Evolutionary conservation across 1,284 basidiomycete species (phyloP).

Genomic region (Boletellus sp.): DNA sequence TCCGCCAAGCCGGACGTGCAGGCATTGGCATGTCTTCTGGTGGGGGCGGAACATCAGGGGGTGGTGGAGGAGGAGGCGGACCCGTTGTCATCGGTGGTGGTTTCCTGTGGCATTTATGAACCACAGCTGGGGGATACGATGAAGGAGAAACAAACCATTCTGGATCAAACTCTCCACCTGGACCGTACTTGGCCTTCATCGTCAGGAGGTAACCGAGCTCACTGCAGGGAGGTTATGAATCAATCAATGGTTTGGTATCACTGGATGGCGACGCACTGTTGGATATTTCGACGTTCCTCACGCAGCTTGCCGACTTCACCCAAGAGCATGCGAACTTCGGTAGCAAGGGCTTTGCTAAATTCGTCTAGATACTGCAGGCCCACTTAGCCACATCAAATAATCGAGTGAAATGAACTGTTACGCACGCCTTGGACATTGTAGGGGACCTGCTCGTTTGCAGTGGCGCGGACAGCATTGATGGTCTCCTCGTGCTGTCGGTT

Average conservation of each 20-base stretch:
- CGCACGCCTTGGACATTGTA: constrained; percentile 73
- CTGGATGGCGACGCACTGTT: constrained; percentile 52
- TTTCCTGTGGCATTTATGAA: constrained; percentile 38
- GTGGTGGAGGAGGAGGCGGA: constrained; percentile 39
- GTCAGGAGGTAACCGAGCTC: constrained; percentile 66
- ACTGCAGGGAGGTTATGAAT: constrained; percentile 35
- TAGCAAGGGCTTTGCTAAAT: constrained; percentile 73
- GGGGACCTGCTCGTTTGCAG: constrained; percentile 66
- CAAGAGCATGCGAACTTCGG: constrained; percentile 74
- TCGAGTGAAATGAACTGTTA: neutral
- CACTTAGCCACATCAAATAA: constrained; percentile 7
- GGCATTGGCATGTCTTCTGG: constrained; percentile 38
- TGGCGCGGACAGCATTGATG: constrained; percentile 57
- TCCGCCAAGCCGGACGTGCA: constrained; percentile 56
- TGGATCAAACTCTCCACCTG: constrained; percentile 72
- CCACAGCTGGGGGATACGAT: neutral
- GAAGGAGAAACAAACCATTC: constrained; percentile 50
- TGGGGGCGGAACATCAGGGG: constrained; percentile 38
- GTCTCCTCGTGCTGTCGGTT: constrained; percentile 59
- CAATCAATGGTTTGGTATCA: neutral
- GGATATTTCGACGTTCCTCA: constrained; percentile 65
- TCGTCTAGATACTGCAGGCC: constrained; percentile 66
- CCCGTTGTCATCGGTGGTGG: constrained; percentile 37
- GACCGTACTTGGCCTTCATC: constrained; percentile 66
- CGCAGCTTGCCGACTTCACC: constrained; percentile 74